phyloP scores from a whole-genome alignment of 208 protist genomes.

The Leishmania major region DNA sequence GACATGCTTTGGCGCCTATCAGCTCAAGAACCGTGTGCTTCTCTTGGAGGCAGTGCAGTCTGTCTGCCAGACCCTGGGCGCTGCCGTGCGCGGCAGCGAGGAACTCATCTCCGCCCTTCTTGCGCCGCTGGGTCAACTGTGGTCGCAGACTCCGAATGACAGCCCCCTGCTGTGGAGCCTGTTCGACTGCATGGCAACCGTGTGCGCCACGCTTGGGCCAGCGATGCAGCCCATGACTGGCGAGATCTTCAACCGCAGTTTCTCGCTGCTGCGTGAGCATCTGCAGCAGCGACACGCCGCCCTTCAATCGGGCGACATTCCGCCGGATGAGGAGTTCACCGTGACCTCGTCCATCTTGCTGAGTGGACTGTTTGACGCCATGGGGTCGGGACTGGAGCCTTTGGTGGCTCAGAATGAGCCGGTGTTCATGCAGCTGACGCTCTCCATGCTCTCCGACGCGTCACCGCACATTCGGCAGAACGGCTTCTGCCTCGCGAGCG shows the following conservation, averaged over 20 bases:
- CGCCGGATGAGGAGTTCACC: conserved; percentile 74
- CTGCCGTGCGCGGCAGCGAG: conserved; percentile 48
- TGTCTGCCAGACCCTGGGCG: conserved; percentile 54
- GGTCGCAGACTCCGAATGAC: conserved; percentile 61
- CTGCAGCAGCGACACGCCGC: conserved; percentile 50
- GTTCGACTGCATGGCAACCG: conserved; percentile 79
- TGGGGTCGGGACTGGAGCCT: conserved; percentile 69
- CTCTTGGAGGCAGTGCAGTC: conserved; percentile 78
- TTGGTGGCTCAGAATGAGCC: conserved; percentile 56
- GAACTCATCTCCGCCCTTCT: conserved; percentile 49
- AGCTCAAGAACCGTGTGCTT: conserved; percentile 88
- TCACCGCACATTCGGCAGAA: conserved; percentile 62
- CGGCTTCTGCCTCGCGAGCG: conserved; percentile 80
- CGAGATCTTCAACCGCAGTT: conserved; percentile 77
- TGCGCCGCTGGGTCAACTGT: conserved; percentile 63
- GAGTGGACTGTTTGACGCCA: conserved; percentile 77
- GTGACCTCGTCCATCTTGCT: conserved; percentile 77
- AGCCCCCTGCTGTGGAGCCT: conserved; percentile 79
- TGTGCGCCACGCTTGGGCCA: conserved; percentile 64
- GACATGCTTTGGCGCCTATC: conserved; percentile 74
- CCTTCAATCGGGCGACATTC: conserved; percentile 32
- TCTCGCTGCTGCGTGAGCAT: conserved; percentile 56
- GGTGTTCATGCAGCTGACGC: conserved; percentile 55
- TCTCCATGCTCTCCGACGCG: conserved; percentile 56
- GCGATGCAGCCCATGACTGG: conserved; percentile 72